Conservation (phyloP, 108 stramenopile genomes). For the Conticribra weissflogii region DNA sequence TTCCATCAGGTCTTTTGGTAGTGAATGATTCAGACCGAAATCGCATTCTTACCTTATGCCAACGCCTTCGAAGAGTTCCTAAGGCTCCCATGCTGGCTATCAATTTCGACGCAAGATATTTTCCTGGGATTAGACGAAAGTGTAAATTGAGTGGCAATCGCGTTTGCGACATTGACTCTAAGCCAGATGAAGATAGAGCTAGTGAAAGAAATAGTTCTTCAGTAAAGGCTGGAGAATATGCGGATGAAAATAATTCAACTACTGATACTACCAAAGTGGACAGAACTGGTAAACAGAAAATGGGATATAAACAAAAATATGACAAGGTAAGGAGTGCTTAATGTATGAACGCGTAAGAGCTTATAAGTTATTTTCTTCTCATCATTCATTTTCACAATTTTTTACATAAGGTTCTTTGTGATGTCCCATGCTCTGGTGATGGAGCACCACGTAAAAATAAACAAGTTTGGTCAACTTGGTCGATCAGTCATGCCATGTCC, state of each 20-base stretch:
- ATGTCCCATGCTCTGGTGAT: conserved; percentile 97
- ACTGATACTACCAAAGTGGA: no score
- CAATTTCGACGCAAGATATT: conserved; percentile 70
- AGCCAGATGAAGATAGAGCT: no score
- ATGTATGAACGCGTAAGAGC: no score
- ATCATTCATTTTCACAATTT: no score
- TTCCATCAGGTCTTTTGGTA: conserved; percentile 78
- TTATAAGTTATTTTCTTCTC: no score
- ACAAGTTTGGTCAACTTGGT: conserved; percentile 73
- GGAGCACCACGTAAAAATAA: conserved; percentile 94
- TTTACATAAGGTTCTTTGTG: conserved; percentile 54
- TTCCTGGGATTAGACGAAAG: conserved; percentile 51
- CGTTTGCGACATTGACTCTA: conserved; percentile 31
- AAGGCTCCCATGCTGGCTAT: conserved; percentile 11
- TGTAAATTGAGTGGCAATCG: not conserved
- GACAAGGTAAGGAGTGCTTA: conserved; percentile 93
- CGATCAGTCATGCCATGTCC: conserved; percentile 34
- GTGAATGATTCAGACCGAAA: conserved; percentile 92
- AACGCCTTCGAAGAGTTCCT: conserved; percentile 78
- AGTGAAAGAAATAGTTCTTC: no score
- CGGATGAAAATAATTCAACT: no score
- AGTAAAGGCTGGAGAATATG: no score
- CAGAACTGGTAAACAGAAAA: not conserved
- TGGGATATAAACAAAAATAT: conserved; percentile 50
- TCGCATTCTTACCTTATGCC: conserved; percentile 91